These are phyloP conservation scores for Rubia peregrina DNA, from an alignment of 305 asterid genomes.

Conservation along the genomic window DNA sequence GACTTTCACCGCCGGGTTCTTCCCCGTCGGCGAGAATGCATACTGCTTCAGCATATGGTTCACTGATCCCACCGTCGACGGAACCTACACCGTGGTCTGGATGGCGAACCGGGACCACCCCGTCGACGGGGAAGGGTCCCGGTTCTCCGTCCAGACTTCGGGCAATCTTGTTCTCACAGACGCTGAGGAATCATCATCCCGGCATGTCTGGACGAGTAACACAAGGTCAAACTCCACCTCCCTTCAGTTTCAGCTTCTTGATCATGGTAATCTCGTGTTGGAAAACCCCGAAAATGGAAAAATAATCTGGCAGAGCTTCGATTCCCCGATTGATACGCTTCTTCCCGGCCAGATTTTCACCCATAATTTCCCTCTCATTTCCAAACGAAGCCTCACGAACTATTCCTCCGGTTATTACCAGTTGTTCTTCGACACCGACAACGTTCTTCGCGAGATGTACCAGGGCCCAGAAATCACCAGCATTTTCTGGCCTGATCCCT, in stretches of 20 bases:
- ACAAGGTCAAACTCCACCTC: slow-evolving; percentile 22
- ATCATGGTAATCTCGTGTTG: slow-evolving; percentile 23
- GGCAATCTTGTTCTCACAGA: slow-evolving; percentile 34
- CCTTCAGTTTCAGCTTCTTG: not conserved
- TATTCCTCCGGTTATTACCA: slow-evolving; percentile 35
- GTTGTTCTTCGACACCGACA: slow-evolving; percentile 34
- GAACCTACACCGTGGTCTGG: slow-evolving; percentile 20
- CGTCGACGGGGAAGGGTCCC: slow-evolving; percentile 21
- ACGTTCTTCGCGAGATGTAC: slow-evolving; percentile 28
- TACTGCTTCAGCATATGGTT: slow-evolving; percentile 33
- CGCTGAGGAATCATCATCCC: slow-evolving; percentile 15
- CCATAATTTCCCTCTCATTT: slow-evolving; percentile 14
- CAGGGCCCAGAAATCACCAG: slow-evolving; percentile 22
- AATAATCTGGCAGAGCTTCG: slow-evolving; percentile 24
- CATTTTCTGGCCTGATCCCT: slow-evolving; percentile 36
- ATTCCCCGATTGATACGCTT: slow-evolving; percentile 21
- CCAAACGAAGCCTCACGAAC: slow-evolving; percentile 30
- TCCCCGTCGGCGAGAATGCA: slow-evolving; percentile 31
- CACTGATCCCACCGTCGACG: not conserved
- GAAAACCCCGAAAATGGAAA: not conserved
- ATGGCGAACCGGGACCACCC: slow-evolving; percentile 27
- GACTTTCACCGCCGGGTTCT: slow-evolving; percentile 32
- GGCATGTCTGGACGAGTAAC: slow-evolving; percentile 24
- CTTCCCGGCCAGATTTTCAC: slow-evolving; percentile 23
- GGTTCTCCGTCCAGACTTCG: slow-evolving; percentile 20